Percentiles rank a stretch among this genome's conserved stretches.
These are phyloP conservation scores for Saturnispora galanensis DNA, from an alignment of 805 yeast species.

Conservation along the genomic window DNA sequence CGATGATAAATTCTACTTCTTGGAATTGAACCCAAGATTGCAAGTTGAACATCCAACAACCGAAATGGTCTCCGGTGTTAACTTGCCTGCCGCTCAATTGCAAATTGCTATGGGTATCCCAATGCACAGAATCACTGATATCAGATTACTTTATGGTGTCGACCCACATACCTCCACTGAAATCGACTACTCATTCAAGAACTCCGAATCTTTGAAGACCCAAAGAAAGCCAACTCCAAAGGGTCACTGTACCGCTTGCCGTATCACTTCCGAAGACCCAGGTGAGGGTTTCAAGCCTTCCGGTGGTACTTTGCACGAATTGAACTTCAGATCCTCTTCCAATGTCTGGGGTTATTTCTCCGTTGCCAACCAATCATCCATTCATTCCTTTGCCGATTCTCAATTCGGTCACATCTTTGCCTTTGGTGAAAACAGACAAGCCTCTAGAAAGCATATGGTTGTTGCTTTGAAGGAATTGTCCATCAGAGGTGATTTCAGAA, in stretches of 20 bases:
- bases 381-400: constrained; percentile 95
- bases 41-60: constrained; percentile 99
- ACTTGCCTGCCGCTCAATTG: constrained; percentile 95
- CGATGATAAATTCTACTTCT: constrained; percentile 90
- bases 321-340: constrained; percentile 93
- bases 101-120: constrained; percentile 99
- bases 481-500: constrained; percentile 96
- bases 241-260: constrained; percentile 98
- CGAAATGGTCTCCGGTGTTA: constrained; percentile 98
- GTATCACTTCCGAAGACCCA: constrained; percentile 98
- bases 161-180: constrained; percentile 89
- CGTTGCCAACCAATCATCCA: constrained; percentile 91
- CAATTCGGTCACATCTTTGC: constrained; percentile 99
- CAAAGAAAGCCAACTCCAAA: constrained; percentile 93
- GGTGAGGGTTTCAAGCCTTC: constrained; percentile 99
- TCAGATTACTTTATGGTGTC: constrained; percentile 86
- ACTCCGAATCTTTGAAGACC: constrained; percentile 57
- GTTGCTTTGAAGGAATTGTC: constrained; percentile 94
- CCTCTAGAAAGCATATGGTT: constrained; percentile 97
- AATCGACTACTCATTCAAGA: constrained; percentile 81
- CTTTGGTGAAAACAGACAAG: constrained; percentile 96
- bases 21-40: constrained; percentile 95
- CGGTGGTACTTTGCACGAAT: constrained; percentile 92
- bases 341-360: constrained; percentile 99
- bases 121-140: constrained; percentile 87